Evolutionary conservation across 2,329 filamentous ascomycete genomes (phyloP), one percentile per base, ranked within the genome.

Genomic region (Talaromyces amestolkiae): DNA sequence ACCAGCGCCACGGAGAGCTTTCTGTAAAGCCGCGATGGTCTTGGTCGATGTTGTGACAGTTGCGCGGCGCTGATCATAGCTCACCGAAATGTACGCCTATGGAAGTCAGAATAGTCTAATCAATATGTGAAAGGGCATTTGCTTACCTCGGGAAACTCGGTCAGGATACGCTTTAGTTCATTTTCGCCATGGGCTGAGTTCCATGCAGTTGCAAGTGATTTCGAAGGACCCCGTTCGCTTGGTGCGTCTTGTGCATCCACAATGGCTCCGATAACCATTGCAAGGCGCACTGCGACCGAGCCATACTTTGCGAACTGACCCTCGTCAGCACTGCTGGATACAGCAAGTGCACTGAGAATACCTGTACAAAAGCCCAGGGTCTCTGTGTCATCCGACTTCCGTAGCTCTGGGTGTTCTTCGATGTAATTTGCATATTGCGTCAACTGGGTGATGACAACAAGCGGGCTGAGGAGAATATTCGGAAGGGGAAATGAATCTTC

Each of bases 41-140:
- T 62, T 58, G 15, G 69, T 27, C 0, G 70, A 62, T 3, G 71
- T 72, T 10, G 74, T 80, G 24, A 81, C 59, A 0, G 78, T 80
- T 6, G 74, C 75, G 2, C 78, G 68, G 2, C 72, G 69, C 43
- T 78, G 72, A 65, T 81, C 79, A 51, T 72, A 77, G 6, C 69
- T 22, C 6, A 80, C 77, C 3, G 78, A 76, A 19, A 78, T 65
- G 63, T 80, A 80, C 1, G 76, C 72, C 66, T 79, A n/a, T 51
- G 19, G 5, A 19, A 27, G 13, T n/a, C 53, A 58, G 35, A 37
- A 39, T 13, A 27, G 68, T 4, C 19, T 13, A 37, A 17, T 56
- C 53, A 37, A 3, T 11, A 8, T 37, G 10, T 1, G 8, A 27
- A 33, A 7, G 19, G n/a, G 31, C 4, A 24, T 37, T 39, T 58